phyloP scores from a whole-genome alignment of 176 grass and related monocot species.

The Hyparrhenia diplandra region DNA sequence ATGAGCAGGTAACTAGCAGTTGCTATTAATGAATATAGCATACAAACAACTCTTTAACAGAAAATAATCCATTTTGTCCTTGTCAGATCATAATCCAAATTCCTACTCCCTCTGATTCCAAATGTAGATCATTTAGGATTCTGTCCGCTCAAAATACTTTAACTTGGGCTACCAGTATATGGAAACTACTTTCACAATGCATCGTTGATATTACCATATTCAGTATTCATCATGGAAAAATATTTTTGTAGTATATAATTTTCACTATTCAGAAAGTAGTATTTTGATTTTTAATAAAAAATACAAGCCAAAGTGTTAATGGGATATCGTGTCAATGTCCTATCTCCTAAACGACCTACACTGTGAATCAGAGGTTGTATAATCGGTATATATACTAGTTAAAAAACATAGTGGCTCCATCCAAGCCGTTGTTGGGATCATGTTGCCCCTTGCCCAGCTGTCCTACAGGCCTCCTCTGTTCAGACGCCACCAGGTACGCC shows the following conservation, averaged over 20 bases:
- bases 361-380: neutral
- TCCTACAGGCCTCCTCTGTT: neutral
- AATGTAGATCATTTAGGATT: neutral
- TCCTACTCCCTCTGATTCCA: neutral
- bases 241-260: neutral
- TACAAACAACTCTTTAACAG: neutral
- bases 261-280: neutral
- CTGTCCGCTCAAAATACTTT: neutral
- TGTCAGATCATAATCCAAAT: neutral
- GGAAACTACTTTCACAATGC: neutral
- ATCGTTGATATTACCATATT: neutral
- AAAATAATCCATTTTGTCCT: neutral
- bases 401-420: neutral
- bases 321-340: neutral
- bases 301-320: neutral
- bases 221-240: neutral
- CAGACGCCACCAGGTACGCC: neutral
- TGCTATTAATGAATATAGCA: neutral
- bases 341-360: neutral
- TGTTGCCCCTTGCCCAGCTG: too few species aligned
- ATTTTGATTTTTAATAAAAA: neutral
- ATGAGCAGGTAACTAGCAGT: neutral
- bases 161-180: neutral
- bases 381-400: neutral
- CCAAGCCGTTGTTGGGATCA: too few species aligned